Evolutionary conservation across 2,329 filamentous ascomycete species (phyloP).

Genomic region (Elsinoe ampelina): DNA sequence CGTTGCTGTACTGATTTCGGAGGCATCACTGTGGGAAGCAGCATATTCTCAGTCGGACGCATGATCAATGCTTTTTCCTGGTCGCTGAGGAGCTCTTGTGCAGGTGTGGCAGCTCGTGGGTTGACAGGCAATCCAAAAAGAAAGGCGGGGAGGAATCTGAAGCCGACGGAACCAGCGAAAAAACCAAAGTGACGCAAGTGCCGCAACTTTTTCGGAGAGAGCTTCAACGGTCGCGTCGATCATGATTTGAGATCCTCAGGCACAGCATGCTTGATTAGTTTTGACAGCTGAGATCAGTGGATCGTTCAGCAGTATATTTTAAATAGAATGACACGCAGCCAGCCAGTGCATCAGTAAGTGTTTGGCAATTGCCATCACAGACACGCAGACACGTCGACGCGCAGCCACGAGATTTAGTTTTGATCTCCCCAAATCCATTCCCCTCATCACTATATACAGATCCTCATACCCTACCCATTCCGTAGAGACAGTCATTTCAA

Average conservation of each 20-base stretch:
- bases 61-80: neutral
- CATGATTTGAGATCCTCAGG: conserved; percentile 3
- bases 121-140: neutral
- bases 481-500: neutral
- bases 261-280: neutral
- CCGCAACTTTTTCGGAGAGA: conserved; percentile 1
- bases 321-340: neutral
- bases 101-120: neutral
- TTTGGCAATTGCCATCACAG: neutral
- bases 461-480: neutral
- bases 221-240: conserved; percentile 1
- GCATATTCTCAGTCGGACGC: no score
- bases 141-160: neutral
- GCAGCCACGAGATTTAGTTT: neutral
- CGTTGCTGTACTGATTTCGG: no score
- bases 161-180: neutral
- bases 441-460: conserved; percentile 8
- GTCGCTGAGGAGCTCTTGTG: neutral
- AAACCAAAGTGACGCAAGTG: conserved; percentile 7
- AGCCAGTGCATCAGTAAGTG: no score
- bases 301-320: neutral
- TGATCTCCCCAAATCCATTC: neutral
- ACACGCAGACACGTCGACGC: neutral
- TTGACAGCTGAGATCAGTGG: neutral
- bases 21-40: no score